phyloP scores from a whole-genome alignment of 2,329 filamentous ascomycete genomes.

The Scytalidium sp. region DNA sequence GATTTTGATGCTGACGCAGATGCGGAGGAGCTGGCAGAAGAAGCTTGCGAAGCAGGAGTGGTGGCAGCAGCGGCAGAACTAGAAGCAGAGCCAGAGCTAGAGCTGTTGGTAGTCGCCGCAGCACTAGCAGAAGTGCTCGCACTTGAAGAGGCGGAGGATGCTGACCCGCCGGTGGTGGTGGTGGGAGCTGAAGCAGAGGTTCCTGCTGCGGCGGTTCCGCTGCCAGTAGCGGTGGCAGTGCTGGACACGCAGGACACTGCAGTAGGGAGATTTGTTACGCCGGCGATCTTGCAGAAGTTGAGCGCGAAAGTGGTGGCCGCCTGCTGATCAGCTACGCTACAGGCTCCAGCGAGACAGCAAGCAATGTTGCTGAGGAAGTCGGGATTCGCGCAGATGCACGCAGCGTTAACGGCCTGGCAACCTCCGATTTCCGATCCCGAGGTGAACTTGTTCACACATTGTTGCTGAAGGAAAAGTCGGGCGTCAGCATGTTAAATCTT shows the following conservation, averaged over 20 bases:
- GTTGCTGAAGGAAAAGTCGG: slow-evolving; percentile 19
- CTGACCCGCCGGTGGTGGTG: no score
- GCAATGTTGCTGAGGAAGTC: slow-evolving; percentile 44
- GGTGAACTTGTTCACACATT: slow-evolving; percentile 31
- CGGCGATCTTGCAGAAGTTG: slow-evolving; percentile 30
- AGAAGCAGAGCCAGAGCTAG: no score
- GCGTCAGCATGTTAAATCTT: neutral
- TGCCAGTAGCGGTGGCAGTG: slow-evolving; percentile 1
- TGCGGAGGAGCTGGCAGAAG: neutral
- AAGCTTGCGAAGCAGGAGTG: neutral
- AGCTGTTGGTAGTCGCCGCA: slow-evolving; percentile 1
- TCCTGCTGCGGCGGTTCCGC: neutral
- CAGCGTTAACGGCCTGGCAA: slow-evolving; percentile 36
- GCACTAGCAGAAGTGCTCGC: slow-evolving; percentile 2
- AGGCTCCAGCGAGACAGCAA: slow-evolving; percentile 46
- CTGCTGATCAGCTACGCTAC: slow-evolving; percentile 36
- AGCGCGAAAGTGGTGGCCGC: slow-evolving; percentile 28
- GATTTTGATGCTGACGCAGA: no score
- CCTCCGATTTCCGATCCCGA: slow-evolving; percentile 36
- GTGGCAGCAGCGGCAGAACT: neutral
- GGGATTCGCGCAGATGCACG: slow-evolving; percentile 45
- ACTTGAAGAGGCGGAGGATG: slow-evolving; percentile 2
- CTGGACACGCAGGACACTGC: slow-evolving; percentile 14
- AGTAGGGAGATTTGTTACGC: slow-evolving; percentile 26
- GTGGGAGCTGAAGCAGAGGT: slow-evolving; percentile 1